Evolutionary conservation across 2,329 filamentous ascomycete genomes (phyloP), one percentile per base, ranked within the genome.

Genomic region (Ophiostoma sp.): DNA sequence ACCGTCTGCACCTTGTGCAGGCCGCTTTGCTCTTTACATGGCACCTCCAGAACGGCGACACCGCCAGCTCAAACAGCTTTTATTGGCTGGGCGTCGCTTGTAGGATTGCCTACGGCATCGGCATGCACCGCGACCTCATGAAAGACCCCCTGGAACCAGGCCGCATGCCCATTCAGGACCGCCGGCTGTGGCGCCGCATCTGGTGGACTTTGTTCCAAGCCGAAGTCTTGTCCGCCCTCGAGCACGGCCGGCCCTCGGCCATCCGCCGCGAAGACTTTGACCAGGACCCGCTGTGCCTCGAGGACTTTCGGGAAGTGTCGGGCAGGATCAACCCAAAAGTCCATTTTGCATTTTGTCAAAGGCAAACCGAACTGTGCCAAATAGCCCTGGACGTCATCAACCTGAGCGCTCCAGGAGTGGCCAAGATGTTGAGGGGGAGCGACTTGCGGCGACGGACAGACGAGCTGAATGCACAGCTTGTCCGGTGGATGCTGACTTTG

Each of bases 261-360:
- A 85, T 88, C 73, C 84, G 85, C 72, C 78, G 87, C 9, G 85
- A 87, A 63, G 86, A 88, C 72, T 86, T 83, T 15, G 86, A 88
- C 77, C 84, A 86, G 1, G 82, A 82, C 17, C 80, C 81, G 25
- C 80, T 87, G 42, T 82, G 81, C 4, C 77, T 78, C 12, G 80
- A 80, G 2, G 83, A 87, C 78, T 87, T 87, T 70, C 81, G 45
- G 11, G 72, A 72, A 31, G 42, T 33, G 1, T 42, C 28, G 2
- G 72, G 72, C 4, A 22, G 17, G 25, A 8, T 57, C 19, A 74
- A 73, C 28, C 33, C 25, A 15, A n/a, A 19, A 4, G 28, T 69
- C 17, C 50, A 73, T 5, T 1, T 57, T n/a, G 12, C 12, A 3
- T 73, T 48, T 17, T 45, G 57, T 9, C 3, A 66, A 1, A 45